These are phyloP conservation scores for Blastocystis sp. DNA, from an alignment of 352 stramenopile species.

Conservation along the genomic window DNA sequence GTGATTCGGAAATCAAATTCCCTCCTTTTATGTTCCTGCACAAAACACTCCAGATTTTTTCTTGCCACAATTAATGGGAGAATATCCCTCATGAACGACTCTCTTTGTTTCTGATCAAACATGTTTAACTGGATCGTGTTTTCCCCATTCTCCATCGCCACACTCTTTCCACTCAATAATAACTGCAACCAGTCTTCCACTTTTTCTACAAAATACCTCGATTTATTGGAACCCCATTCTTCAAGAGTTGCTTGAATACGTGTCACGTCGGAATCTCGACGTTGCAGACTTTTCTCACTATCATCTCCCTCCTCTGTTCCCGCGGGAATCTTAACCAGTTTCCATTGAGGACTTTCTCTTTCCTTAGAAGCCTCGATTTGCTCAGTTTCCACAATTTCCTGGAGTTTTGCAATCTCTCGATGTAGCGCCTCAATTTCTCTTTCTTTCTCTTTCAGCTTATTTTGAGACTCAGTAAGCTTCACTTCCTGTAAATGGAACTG, in stretches of 20 bases:
- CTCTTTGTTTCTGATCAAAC: slow-evolving; percentile 35
- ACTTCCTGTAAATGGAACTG: slow-evolving; percentile 1
- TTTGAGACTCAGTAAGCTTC: not conserved
- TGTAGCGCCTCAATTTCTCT: not conserved
- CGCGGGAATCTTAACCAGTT: not conserved
- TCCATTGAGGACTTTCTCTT: not conserved
- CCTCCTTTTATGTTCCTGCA: not conserved
- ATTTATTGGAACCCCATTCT: slow-evolving; percentile 12
- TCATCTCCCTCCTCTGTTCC: not conserved
- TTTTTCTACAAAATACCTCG: not conserved
- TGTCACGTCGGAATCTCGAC: not conserved
- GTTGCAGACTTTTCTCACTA: not conserved
- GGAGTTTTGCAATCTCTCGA: not conserved
- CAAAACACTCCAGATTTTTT: slow-evolving; percentile 58
- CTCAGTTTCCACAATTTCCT: not conserved
- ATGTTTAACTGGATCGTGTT: slow-evolving; percentile 42
- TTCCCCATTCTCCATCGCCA: slow-evolving; percentile 7
- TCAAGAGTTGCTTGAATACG: not conserved
- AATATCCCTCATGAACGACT: not conserved
- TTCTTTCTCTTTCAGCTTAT: not conserved
- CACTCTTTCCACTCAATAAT: slow-evolving; percentile 30
- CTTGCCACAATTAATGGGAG: not conserved
- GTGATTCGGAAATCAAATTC: slow-evolving; percentile 49
- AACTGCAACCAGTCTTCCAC: slow-evolving; percentile 8
- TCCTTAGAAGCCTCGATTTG: not conserved